A percentile compares a stretch with the other conserved stretches of the same genome.
phyloP scores from a whole-genome alignment of 2,329 filamentous ascomycete species.

The Pestalotiopsis sp. region DNA sequence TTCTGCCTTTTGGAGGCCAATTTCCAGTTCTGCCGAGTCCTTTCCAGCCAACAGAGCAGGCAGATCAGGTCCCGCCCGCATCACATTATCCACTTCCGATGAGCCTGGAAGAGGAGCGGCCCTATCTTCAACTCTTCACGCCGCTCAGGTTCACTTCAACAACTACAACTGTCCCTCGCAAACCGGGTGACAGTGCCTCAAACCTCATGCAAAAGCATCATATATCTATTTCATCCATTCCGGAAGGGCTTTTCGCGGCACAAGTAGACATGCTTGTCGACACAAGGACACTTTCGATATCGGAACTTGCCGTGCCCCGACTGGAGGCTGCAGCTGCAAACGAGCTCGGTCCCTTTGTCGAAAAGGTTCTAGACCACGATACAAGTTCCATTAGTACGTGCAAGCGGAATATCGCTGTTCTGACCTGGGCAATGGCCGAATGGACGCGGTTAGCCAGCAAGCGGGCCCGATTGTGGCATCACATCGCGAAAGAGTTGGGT shows the following conservation, averaged over 20 bases:
- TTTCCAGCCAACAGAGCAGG: slow-evolving; percentile 27
- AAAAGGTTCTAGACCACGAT: slow-evolving; percentile 38
- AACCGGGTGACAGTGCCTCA: slow-evolving; percentile 20
- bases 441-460: slow-evolving; percentile 65
- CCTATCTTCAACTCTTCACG: slow-evolving; percentile 73
- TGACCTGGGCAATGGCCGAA: slow-evolving; percentile 69
- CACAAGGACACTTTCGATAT: slow-evolving; percentile 52
- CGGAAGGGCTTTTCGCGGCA: slow-evolving; percentile 59
- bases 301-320: slow-evolving; percentile 53
- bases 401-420: slow-evolving; percentile 58
- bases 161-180: slow-evolving; percentile 46
- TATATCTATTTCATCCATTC: slow-evolving; percentile 53
- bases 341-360: slow-evolving; percentile 60
- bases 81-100: slow-evolving; percentile 70
- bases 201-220: slow-evolving; percentile 53
- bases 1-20: slow-evolving; percentile 53
- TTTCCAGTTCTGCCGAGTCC: slow-evolving; percentile 27
- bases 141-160: slow-evolving; percentile 64
- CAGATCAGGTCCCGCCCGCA: slow-evolving; percentile 43
- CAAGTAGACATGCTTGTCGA: slow-evolving; percentile 62
- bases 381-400: slow-evolving; percentile 42
- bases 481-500: slow-evolving; percentile 50
- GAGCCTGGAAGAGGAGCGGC: slow-evolving; percentile 64
- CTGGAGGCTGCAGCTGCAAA: slow-evolving; percentile 60
- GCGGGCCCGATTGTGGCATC: slow-evolving; percentile 65